Evolutionary conservation across 1,284 basidiomycete species (phyloP).

Genomic region (Boletus semigastroideus): DNA sequence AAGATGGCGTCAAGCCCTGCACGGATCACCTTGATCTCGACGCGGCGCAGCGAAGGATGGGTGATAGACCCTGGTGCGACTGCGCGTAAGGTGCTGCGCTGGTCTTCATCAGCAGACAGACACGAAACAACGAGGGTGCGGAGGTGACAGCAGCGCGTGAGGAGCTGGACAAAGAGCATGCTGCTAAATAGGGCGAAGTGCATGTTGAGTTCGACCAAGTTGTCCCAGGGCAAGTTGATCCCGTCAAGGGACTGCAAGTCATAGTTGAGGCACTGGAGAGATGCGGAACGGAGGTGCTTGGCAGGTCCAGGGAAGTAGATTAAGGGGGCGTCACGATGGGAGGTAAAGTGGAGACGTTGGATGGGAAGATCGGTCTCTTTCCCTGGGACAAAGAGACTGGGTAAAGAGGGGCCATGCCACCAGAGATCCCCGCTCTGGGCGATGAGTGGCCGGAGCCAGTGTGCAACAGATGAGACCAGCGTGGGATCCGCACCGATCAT

Average conservation of each 20-base stretch:
- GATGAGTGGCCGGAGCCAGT: conserved; percentile 28
- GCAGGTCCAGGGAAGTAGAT: conserved; percentile 22
- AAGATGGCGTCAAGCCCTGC: conserved; percentile 25
- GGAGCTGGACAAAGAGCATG: conserved; percentile 25
- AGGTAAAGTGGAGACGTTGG: conserved; percentile 23
- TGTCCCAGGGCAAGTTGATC: conserved; percentile 27
- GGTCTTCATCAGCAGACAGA: conserved; percentile 21
- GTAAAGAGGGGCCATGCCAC: conserved; percentile 34
- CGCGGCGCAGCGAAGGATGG: conserved; percentile 20
- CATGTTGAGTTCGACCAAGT: conserved; percentile 25
- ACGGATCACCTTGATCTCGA: conserved; percentile 32
- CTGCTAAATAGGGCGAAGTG: conserved; percentile 31
- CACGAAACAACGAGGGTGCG: conserved; percentile 23
- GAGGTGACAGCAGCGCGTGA: conserved; percentile 24
- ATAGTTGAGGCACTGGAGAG: conserved; percentile 19
- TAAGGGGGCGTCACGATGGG: conserved; percentile 14
- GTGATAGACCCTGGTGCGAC: conserved; percentile 15
- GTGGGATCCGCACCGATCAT: conserved; percentile 3
- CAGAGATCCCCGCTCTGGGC: conserved; percentile 26
- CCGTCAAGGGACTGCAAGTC: conserved; percentile 27
- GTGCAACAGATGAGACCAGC: conserved; percentile 3
- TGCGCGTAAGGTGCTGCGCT: conserved; percentile 9
- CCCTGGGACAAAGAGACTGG: conserved; percentile 17
- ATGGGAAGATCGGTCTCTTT: conserved; percentile 7
- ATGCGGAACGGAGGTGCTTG: conserved; percentile 18